Percentiles rank a stretch among this genome's conserved stretches.
These are phyloP conservation scores for Actinomortierella ambigua DNA, from an alignment of 371 early-diverging fungal genomes.

Conservation along the genomic window DNA sequence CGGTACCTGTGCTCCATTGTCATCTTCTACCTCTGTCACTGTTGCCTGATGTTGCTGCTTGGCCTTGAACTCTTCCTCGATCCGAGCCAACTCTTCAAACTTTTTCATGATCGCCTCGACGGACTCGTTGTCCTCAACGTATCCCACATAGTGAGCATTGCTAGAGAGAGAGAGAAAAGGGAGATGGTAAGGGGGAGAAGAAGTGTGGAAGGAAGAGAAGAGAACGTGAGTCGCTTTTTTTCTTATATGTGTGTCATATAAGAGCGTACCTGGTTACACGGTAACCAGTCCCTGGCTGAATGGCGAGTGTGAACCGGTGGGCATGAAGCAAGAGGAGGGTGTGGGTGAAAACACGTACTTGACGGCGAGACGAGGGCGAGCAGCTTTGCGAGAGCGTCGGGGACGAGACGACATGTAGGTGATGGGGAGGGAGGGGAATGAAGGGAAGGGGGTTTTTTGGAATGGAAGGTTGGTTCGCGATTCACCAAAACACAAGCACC, in stretches of 20 bases:
- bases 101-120: slow-evolving; percentile 96
- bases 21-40: too few relatives aligned
- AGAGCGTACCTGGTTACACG: too few relatives aligned
- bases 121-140: slow-evolving; percentile 94
- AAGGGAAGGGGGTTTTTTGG: background rate
- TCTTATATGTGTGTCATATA: too few relatives aligned
- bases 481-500: too few relatives aligned
- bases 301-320: background rate
- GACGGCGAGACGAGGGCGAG: background rate
- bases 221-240: background rate
- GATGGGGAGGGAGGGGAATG: background rate
- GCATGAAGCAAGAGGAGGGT: background rate
- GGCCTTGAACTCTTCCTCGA: slow-evolving; percentile 72
- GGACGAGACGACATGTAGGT: background rate
- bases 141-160: slow-evolving; percentile 91
- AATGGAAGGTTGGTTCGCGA: background rate
- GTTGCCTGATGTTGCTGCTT: slow-evolving; percentile 5
- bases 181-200: background rate
- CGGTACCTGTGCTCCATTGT: too few relatives aligned
- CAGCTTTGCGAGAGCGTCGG: background rate
- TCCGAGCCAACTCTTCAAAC: slow-evolving; percentile 91
- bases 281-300: background rate
- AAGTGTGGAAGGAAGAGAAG: background rate
- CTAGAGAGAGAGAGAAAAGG: slow-evolving; percentile 45
- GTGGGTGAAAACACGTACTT: background rate